phyloP scores from a whole-genome alignment of 2,329 filamentous ascomycete species.

The Parastagonospora nodorum region DNA sequence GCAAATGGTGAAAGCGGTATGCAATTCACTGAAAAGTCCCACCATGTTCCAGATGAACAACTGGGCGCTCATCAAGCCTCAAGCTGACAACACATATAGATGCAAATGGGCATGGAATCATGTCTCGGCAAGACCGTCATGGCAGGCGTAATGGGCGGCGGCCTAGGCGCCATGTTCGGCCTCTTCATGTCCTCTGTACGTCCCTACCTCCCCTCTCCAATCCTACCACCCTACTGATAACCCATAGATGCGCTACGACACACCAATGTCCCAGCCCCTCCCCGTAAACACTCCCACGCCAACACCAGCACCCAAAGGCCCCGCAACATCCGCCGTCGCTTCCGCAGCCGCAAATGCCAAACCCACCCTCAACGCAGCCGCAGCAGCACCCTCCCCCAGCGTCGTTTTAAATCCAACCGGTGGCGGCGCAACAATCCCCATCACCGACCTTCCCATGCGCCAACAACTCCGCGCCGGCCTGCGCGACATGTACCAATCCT shows the following conservation, averaged over 20 bases:
- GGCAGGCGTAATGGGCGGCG: conserved; percentile 92
- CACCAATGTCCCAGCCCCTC: conserved; percentile 67
- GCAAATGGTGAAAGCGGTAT: conserved; percentile 55
- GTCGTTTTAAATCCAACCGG: conserved; percentile 47
- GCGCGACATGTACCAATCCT: conserved; percentile 90
- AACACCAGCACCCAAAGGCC: conserved; percentile 51
- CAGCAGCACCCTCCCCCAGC: conserved; percentile 55
- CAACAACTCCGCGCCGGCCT: conserved; percentile 86
- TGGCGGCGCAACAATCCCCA: conserved; percentile 50
- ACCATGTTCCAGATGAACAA: neutral
- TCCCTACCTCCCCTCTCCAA: conserved; percentile 21
- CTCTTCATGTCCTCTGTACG: conserved; percentile 96
- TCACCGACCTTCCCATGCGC: conserved; percentile 72
- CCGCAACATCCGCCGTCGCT: conserved; percentile 18
- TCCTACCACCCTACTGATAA: neutral
- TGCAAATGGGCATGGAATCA: conserved; percentile 86
- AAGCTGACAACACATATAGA: conserved; percentile 55
- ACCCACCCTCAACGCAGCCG: conserved; percentile 3
- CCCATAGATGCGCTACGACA: conserved; percentile 94
- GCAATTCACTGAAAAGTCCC: conserved; percentile 5
- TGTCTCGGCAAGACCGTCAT: conserved; percentile 88
- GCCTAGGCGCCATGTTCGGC: conserved; percentile 89
- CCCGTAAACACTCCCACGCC: conserved; percentile 34
- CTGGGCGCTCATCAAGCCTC: neutral
- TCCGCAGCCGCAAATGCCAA: conserved; percentile 48